Conservation (phyloP, 768 basidiomycete species). For the Lentinula guzmanii region DNA sequence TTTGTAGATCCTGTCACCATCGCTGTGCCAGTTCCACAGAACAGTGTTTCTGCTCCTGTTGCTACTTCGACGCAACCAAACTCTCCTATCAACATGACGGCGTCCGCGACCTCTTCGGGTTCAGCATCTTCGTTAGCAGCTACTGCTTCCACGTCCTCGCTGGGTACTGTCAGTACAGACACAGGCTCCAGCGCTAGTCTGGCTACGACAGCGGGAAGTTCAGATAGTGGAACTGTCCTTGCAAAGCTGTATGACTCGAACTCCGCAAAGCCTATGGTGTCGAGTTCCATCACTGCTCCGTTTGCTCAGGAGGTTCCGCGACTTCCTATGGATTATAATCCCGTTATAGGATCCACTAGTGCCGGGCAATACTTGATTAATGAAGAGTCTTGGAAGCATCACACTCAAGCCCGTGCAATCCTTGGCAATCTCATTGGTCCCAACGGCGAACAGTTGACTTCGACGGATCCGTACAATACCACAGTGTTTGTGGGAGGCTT, state of each 20-base stretch:
- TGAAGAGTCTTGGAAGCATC: constrained; percentile 82
- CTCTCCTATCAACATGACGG: constrained; percentile 18
- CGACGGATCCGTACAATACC: constrained; percentile 93
- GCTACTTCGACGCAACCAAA: constrained; percentile 38
- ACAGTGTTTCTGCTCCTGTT: constrained; percentile 69
- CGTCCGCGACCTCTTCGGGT: constrained; percentile 18
- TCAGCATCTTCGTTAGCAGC: constrained; percentile 27
- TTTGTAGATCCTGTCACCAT: constrained; percentile 32
- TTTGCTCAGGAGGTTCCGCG: constrained; percentile 1
- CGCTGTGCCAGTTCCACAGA: constrained; percentile 41
- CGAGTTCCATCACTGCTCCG: constrained; percentile 11
- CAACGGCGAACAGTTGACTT: constrained; percentile 81
- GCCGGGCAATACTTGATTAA: constrained; percentile 52
- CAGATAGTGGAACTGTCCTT: constrained; percentile 30
- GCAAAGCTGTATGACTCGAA: constrained; percentile 41
- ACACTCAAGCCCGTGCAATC: constrained; percentile 77
- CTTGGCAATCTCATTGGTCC: constrained; percentile 80
- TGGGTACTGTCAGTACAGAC: constrained; percentile 43
- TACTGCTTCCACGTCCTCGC: constrained; percentile 23
- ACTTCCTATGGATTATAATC: constrained; percentile 4
- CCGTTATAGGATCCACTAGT: constrained; percentile 21
- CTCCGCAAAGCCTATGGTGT: constrained; percentile 18
- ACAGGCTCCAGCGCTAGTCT: constrained; percentile 44
- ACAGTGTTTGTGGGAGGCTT: constrained; percentile 93
- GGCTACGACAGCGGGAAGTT: constrained; percentile 44